Evolutionary conservation across 345 rosid genomes (phyloP), one percentile per base, ranked within the genome.

Genomic region (Arabidopsis suecica): DNA sequence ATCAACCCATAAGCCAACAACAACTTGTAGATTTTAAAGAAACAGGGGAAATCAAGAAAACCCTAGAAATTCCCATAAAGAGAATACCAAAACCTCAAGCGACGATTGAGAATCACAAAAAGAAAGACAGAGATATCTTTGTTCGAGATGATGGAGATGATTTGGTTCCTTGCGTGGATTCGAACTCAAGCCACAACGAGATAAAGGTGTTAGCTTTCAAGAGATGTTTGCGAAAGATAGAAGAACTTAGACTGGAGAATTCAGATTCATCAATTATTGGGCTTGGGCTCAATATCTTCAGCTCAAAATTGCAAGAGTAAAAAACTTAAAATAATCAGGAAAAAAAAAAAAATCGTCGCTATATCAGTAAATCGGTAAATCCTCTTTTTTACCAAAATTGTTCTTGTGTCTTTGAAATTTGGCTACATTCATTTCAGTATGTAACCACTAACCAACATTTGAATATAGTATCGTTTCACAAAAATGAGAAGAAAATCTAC

Each of bases 91-190:
- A 71, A 48, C 49, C 68, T 14, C 60, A 71, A 28, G 61, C 50
- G 34, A 72, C 23, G 68, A 34, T 11, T 72, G 7, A 12, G 59
- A 61, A 72, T 61, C 62, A 53, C 44, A 42, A 3, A 32, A n/a
- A 22, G 4, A 23, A 16, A 22, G 7, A 71, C 2, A 48, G 5
- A 38, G 37, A 70, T 58, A 22, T 47, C 14, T 57, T 49, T 60
- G 28, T 38, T 11, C 16, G 38, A 32, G 47, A 20, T 38, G 42
- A 57, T 8, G 62, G 23, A 72, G 76, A 51, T 55, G 73, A 50
- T 67, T 60, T 4, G 51, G 61, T 67, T 18, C 22, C 23, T 67
- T 67, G 73, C 62, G 67, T 75, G 73, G n/a, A 50, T 75, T 75
- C 55, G 73, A 75, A 66, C 73, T 48, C 61, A 38, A 32, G 67